A percentile compares a stretch with the other conserved stretches of the same genome.
These are phyloP conservation scores for Nicotiana rustica DNA, from an alignment of 305 asterid genomes.

Conservation along the genomic window DNA sequence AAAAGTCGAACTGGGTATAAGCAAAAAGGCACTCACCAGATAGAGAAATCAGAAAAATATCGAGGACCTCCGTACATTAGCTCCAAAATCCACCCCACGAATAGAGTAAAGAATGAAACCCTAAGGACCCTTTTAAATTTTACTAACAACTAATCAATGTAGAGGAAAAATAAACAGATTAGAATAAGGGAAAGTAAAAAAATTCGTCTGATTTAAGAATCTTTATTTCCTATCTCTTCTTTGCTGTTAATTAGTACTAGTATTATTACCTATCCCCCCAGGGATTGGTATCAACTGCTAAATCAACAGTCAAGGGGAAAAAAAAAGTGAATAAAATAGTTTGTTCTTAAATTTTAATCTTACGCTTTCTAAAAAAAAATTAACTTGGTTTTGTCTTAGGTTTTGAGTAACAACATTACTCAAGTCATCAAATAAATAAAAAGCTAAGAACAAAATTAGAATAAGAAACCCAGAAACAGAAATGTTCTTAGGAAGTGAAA, in stretches of 20 bases:
- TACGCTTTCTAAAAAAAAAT: not conserved
- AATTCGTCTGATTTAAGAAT: slow-evolving; percentile 65
- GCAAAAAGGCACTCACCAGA: slow-evolving; percentile 39
- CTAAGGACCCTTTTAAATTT: slow-evolving; percentile 54
- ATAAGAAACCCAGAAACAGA: slow-evolving; percentile 28
- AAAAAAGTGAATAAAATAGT: not conserved
- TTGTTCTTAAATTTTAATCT: slow-evolving; percentile 10
- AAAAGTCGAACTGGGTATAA: not conserved
- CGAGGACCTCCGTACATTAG: slow-evolving; percentile 34
- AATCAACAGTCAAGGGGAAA: slow-evolving; percentile 20
- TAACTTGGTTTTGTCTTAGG: not conserved
- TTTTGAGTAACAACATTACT: not conserved
- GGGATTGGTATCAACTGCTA: not conserved
- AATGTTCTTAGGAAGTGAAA: slow-evolving; percentile 3
- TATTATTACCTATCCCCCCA: no score
- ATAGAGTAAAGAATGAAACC: slow-evolving; percentile 55
- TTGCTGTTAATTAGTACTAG: not conserved
- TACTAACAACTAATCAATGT: slow-evolving; percentile 35
- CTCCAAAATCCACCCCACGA: slow-evolving; percentile 42
- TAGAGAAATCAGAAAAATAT: slow-evolving; percentile 53
- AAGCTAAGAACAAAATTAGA: not conserved
- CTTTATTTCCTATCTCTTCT: slow-evolving; percentile 32
- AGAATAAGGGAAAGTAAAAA: slow-evolving; percentile 31
- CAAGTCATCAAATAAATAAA: not conserved
- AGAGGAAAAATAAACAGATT: slow-evolving; percentile 25